These are phyloP conservation scores for Spinellus fusiger DNA, from an alignment of 192 early-diverging fungal genomes.

Conservation along the genomic window DNA sequence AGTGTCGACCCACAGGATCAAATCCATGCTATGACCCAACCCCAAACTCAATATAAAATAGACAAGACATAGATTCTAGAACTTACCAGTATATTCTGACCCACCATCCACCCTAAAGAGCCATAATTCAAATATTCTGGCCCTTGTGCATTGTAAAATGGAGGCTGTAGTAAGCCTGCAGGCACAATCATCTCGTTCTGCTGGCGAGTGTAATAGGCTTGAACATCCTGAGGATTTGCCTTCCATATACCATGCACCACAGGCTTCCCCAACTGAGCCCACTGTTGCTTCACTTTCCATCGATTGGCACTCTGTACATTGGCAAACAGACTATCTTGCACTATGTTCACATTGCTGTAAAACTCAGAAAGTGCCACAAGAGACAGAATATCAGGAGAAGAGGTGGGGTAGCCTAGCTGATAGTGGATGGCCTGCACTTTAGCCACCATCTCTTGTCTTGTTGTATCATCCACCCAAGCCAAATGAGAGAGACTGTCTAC, in stretches of 20 bases:
- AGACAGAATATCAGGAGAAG: conserved; percentile 3
- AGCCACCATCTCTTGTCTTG: not conserved
- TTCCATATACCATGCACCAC: conserved; percentile 42
- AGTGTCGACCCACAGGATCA: conserved; percentile 52
- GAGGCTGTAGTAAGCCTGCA: conserved; percentile 56
- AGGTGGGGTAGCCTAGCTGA: conserved; percentile 8
- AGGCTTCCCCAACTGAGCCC: conserved; percentile 23
- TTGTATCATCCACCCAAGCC: not conserved
- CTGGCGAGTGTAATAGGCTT: conserved; percentile 41
- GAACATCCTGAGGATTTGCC: conserved; percentile 50
- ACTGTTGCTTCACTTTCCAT: conserved; percentile 25
- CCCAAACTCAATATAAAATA: not conserved
- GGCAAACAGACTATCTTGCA: not conserved
- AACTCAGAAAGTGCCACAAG: conserved; percentile 8
- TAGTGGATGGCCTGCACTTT: conserved; percentile 4
- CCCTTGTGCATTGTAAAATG: conserved; percentile 50
- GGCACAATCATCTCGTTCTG: conserved; percentile 41
- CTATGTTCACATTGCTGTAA: conserved; percentile 1
- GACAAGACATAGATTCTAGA: not conserved
- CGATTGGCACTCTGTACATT: conserved; percentile 1
- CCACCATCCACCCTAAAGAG: conserved; percentile 58
- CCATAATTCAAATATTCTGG: conserved; percentile 63
- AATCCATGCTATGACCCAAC: conserved; percentile 51
- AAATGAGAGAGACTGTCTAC: not conserved
- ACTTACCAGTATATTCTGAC: conserved; percentile 62